phyloP scores from a whole-genome alignment of 1,284 basidiomycete genomes.

The Ustilago shanxiensis region DNA sequence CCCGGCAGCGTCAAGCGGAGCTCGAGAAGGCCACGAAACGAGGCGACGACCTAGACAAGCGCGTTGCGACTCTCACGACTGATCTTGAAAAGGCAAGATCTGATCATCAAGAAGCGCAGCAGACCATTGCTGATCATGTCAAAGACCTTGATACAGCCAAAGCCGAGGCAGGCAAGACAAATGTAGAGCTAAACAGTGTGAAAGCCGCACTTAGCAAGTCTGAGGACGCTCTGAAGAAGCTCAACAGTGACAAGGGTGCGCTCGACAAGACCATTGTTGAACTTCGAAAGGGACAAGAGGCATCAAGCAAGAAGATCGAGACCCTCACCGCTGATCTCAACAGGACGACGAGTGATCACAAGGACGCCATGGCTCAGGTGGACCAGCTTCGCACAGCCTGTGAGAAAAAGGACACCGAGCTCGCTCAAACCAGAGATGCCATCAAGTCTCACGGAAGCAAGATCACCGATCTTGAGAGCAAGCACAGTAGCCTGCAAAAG shows the following conservation, averaged over 20 bases:
- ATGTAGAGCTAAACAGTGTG: conserved; percentile 20
- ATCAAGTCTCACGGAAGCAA: conserved; percentile 21
- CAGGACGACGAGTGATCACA: conserved; percentile 19
- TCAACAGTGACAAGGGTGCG: conserved; percentile 15
- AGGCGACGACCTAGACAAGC: conserved; percentile 25
- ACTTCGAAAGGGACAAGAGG: conserved; percentile 20
- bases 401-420: conserved; percentile 26
- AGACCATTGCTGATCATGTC: conserved; percentile 18
- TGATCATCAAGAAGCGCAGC: conserved; percentile 22
- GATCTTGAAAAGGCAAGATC: conserved; percentile 31
- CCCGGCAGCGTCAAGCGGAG: conserved; percentile 13
- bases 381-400: conserved; percentile 16
- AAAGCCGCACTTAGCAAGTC: conserved; percentile 14
- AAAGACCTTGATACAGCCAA: conserved; percentile 25
- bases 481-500: conserved; percentile 21
- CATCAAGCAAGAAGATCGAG: conserved; percentile 12
- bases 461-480: conserved; percentile 16
- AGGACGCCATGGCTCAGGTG: conserved; percentile 11
- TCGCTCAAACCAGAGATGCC: conserved; percentile 15
- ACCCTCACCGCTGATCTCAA: conserved; percentile 18
- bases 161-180: conserved; percentile 9
- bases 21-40: conserved; percentile 25
- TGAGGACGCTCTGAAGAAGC: conserved; percentile 24
- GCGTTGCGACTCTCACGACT: conserved; percentile 10
- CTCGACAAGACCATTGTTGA: conserved; percentile 10